Base-by-base conservation (phyloP, 768 basidiomycete genomes). In the Panellus pusillus region DNA sequence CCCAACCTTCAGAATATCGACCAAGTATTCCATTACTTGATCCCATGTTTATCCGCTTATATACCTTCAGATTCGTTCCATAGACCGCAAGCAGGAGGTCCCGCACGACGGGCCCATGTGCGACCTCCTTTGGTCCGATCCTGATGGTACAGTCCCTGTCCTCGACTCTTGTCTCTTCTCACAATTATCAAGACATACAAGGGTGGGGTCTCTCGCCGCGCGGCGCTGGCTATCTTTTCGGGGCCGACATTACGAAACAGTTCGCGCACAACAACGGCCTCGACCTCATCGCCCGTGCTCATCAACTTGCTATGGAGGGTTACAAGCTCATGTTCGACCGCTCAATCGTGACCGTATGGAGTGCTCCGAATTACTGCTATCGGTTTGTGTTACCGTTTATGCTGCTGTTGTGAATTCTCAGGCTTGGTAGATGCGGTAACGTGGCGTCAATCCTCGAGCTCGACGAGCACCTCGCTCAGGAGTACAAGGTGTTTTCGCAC, bases 51-150 rank as follows among this genome's bases (percentile, higher is more conserved):
- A 37, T 35, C 9, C 9, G 19, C 42, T 61, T 29, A 42, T 31
- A 27, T 40, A 9, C 50, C 36, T 55, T 47, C 68, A 91, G 94
- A 98, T 98, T 62, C 89, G 96, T 46, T 80, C 86, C 35, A 96
- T 98, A 63, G 95, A 98, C 75, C 75, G 96, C 31, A 94, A 95
- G 69, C 93, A 96, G 70, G 96, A 98, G 67, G 96, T 98, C 19
- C 96, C 96, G 24, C 96, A 98, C 69, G 96, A 98, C 66, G 96
- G 96, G 12, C 87, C 94, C 8, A 98, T 98, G 96, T 98, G 96
- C 66, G 96, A 98, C 72, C 76, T 98, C 2, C 77, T 98, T n/a
- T 98, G 96, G 96, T 97, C 95, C 54, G 96, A 98, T 76, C 96
- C 96, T 41, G 96, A 98, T 69, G 95, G 94, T 94, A 51, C 39